Percentiles rank a stretch among this genome's conserved stretches.
phyloP scores from a whole-genome alignment of 305 asterid genomes.

The Solanum hybrid region DNA sequence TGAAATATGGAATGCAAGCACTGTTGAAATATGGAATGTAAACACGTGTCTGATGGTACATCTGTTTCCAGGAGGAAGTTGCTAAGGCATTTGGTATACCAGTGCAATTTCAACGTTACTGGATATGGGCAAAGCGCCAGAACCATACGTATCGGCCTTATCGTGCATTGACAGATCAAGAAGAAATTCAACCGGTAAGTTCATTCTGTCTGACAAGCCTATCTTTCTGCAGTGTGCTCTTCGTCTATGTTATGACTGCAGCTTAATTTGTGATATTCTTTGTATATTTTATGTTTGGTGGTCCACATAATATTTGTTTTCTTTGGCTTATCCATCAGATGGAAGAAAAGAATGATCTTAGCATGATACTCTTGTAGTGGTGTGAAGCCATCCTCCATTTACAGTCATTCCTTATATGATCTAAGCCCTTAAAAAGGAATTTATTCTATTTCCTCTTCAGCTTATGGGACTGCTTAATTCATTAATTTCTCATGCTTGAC shows the following conservation, averaged over 20 bases:
- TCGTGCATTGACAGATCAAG: constrained; percentile 29
- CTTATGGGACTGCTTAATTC: not conserved
- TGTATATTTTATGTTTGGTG: not conserved
- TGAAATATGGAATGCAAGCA: not conserved
- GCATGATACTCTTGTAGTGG: not conserved
- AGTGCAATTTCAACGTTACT: constrained; percentile 56
- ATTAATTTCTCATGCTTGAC: too few species aligned
- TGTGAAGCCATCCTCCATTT: not conserved
- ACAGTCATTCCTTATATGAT: not conserved
- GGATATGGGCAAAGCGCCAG: constrained; percentile 71
- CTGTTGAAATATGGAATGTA: too few species aligned
- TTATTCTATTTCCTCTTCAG: not conserved
- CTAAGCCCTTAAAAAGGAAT: not conserved
- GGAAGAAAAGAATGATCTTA: not conserved
- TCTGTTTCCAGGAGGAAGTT: constrained; percentile 42
- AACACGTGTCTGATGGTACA: not conserved
- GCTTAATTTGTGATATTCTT: not conserved
- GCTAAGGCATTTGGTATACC: constrained; percentile 64
- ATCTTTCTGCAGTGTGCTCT: not conserved
- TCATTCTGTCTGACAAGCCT: not conserved
- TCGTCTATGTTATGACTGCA: not conserved
- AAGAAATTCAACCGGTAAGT: not conserved
- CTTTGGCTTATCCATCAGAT: not conserved
- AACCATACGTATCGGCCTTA: constrained; percentile 67
- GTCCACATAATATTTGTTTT: not conserved